A percentile compares a stretch with the other conserved stretches of the same genome.
These are phyloP conservation scores for Phaeosphaeriaceae sp. DNA, from an alignment of 2,329 filamentous ascomycete species.

Conservation along the genomic window DNA sequence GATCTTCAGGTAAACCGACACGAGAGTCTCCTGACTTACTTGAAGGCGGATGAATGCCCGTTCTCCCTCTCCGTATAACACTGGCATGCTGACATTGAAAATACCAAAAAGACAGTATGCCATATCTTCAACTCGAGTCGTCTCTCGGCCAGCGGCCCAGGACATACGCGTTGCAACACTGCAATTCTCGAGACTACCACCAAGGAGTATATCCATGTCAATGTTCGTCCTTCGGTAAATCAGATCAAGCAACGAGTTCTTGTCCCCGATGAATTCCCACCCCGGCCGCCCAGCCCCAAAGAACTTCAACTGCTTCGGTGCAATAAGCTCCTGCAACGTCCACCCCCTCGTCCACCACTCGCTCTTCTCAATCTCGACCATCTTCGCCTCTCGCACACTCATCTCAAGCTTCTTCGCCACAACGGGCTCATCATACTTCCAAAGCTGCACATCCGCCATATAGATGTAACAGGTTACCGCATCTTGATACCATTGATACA, in stretches of 20 bases:
- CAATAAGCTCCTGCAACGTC: constrained; percentile 9
- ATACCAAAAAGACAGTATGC: constrained; percentile 27
- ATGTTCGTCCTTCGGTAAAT: constrained; percentile 3
- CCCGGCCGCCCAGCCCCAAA: background rate
- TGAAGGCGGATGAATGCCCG: constrained; percentile 14
- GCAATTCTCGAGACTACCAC: background rate
- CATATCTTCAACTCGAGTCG: constrained; percentile 21
- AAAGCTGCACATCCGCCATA: background rate
- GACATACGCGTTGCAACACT: constrained; percentile 13
- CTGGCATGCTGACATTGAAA: constrained; percentile 21
- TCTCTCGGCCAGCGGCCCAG: constrained; percentile 24
- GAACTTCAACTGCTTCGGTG: background rate
- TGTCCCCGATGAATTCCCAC: background rate
- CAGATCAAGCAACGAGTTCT: background rate
- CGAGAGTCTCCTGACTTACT: constrained; percentile 4
- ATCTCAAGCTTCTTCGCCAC: background rate
- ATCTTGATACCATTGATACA: constrained; percentile 6
- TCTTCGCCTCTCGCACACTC: no score
- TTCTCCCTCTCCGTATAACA: constrained; percentile 16
- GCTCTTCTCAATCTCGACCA: background rate
- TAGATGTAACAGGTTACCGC: constrained; percentile 1
- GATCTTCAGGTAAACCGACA: background rate
- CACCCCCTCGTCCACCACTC: constrained; percentile 6
- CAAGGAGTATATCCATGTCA: constrained; percentile 1
- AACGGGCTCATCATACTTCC: background rate